Conservation (phyloP, 2,329 filamentous ascomycete species). For the Chaetomium olivaceum region DNA sequence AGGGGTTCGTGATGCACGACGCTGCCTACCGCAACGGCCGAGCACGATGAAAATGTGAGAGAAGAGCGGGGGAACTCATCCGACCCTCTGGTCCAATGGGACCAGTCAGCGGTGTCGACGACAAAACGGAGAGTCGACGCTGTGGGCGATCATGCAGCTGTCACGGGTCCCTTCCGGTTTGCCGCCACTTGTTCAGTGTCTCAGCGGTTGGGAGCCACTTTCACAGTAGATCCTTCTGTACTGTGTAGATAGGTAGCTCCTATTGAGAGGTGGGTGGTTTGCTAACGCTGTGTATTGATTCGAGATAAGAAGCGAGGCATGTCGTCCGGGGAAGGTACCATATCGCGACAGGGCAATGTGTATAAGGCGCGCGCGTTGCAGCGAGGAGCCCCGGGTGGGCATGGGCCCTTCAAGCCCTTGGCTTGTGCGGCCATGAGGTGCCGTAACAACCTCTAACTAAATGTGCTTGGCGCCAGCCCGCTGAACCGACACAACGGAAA, state of each 20-base stretch:
- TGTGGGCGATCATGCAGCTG: conserved; percentile 15
- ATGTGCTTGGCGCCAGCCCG: conserved; percentile 1
- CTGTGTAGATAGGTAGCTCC: neutral
- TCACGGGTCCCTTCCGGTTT: conserved; percentile 15
- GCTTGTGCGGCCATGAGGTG: conserved; percentile 19
- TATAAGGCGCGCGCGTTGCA: neutral
- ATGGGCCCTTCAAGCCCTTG: conserved; percentile 10
- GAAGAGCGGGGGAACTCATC: neutral
- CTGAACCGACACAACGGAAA: conserved; percentile 19
- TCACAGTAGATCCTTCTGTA: neutral
- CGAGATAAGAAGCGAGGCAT: neutral
- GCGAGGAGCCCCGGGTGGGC: neutral
- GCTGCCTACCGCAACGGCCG: conserved; percentile 19
- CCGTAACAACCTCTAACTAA: neutral
- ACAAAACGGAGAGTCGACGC: neutral
- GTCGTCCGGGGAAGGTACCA: neutral
- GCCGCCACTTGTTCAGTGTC: conserved; percentile 11
- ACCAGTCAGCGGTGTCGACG: neutral
- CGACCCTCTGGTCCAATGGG: neutral
- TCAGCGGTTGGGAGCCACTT: conserved; percentile 3
- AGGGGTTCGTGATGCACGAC: conserved; percentile 7
- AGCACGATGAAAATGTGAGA: conserved; percentile 7
- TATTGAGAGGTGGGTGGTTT: neutral
- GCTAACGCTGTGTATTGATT: neutral
- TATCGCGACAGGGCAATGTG: neutral